Conservation (phyloP, 352 stramenopile genomes). For the Halophytophthora polymorphica region DNA sequence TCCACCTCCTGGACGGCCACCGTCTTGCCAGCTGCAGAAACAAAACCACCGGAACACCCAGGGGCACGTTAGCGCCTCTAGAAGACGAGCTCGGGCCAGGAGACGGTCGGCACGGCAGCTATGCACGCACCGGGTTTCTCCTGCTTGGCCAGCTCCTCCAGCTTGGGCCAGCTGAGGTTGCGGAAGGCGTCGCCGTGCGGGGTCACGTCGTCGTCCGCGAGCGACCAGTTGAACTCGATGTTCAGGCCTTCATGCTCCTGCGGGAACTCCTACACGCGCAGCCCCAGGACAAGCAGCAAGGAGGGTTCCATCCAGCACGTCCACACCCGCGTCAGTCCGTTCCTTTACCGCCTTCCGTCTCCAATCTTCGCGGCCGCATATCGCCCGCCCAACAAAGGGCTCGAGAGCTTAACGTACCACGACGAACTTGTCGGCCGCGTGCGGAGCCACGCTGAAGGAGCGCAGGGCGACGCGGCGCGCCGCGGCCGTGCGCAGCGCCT, state of each 20-base stretch:
- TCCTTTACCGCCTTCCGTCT: neutral
- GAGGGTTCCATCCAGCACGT: slow-evolving; percentile 2
- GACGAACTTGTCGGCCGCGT: slow-evolving; percentile 77
- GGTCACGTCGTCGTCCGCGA: slow-evolving; percentile 78
- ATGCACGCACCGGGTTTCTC: slow-evolving; percentile 46
- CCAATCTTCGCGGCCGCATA: neutral
- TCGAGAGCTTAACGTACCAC: slow-evolving; percentile 41
- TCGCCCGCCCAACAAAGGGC: neutral
- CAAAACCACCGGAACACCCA: slow-evolving; percentile 1
- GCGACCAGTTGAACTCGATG: slow-evolving; percentile 87
- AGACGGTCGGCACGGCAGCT: neutral
- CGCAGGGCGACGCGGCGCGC: slow-evolving; percentile 33
- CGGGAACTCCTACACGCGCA: slow-evolving; percentile 51
- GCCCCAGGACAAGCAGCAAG: neutral
- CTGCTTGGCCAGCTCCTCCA: slow-evolving; percentile 60
- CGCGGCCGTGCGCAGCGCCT: slow-evolving; percentile 37
- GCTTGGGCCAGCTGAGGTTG: slow-evolving; percentile 71
- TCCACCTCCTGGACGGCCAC: slow-evolving; percentile 60
- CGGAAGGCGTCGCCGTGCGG: slow-evolving; percentile 73
- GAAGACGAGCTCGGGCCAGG: neutral
- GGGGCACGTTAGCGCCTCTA: neutral
- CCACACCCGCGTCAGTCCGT: neutral
- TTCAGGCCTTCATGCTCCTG: slow-evolving; percentile 76
- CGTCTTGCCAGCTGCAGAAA: slow-evolving; percentile 46
- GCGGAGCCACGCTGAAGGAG: slow-evolving; percentile 45